phyloP scores from a whole-genome alignment of 1,139 yeast species.

The Geotrichum reessii region DNA sequence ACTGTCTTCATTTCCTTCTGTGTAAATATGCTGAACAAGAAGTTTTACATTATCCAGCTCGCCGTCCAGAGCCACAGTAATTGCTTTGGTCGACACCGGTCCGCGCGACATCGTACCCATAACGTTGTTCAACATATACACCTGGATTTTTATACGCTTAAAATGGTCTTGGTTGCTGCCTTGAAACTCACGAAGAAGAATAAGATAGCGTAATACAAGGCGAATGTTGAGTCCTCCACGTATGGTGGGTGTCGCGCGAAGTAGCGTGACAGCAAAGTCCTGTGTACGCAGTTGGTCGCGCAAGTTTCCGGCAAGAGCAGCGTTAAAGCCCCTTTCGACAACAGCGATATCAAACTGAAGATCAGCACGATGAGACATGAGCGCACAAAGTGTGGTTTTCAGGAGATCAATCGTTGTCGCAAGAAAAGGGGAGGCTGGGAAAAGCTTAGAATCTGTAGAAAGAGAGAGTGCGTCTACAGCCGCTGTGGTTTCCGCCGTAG shows the following conservation, averaged over 20 bases:
- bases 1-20: not conserved
- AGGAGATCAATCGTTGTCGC: not conserved
- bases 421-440: not conserved
- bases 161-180: constrained; percentile 15
- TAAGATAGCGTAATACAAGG: constrained; percentile 10
- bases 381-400: not conserved
- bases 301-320: constrained; percentile 5
- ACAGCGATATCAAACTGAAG: not conserved
- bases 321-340: not conserved
- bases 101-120: constrained; percentile 3
- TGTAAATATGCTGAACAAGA: constrained; percentile 4
- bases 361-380: not conserved
- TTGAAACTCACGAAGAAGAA: constrained; percentile 7
- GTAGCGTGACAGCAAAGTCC: constrained; percentile 1
- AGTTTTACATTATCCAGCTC: not conserved
- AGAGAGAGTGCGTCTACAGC: not conserved
- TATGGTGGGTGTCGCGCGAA: not conserved
- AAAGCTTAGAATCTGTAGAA: not conserved
- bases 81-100: not conserved
- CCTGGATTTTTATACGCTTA: constrained; percentile 15
- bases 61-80: not conserved
- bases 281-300: constrained; percentile 2
- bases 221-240: not conserved
- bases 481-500: not conserved
- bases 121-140: constrained; percentile 10